phyloP scores from a whole-genome alignment of 2,329 filamentous ascomycete species.

The Seiridium cupressi region DNA sequence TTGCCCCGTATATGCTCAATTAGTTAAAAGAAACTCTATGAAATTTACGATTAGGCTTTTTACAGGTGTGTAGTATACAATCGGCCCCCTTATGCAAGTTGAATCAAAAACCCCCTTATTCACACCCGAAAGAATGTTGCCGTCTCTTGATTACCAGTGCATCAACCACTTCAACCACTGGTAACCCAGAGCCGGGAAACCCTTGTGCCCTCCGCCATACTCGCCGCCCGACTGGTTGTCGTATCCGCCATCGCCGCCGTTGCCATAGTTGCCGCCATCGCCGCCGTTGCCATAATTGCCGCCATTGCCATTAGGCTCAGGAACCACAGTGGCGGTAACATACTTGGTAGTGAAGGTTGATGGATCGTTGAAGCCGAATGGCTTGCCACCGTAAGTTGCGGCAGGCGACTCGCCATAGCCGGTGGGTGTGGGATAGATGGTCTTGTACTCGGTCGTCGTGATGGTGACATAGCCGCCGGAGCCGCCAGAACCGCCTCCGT shows the following conservation, averaged over 20 bases:
- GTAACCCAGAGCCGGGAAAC: background rate
- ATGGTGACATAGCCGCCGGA: background rate
- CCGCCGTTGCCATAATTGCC: background rate
- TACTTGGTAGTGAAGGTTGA: background rate
- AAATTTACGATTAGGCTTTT: background rate
- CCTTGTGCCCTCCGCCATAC: background rate
- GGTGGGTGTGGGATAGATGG: background rate
- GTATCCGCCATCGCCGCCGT: background rate
- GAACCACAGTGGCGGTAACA: background rate
- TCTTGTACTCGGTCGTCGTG: background rate
- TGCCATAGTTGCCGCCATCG: background rate
- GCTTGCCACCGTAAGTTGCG: background rate
- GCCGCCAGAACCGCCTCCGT: background rate
- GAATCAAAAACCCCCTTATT: background rate
- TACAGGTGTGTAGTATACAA: background rate
- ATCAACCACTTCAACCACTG: constrained; percentile 2
- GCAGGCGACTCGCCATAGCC: no score
- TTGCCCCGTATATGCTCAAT: background rate
- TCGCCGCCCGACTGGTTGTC: background rate
- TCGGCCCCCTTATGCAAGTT: background rate
- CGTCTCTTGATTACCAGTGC: background rate
- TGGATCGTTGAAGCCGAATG: background rate
- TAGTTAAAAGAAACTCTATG: background rate
- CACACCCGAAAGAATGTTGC: background rate
- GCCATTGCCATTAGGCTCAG: background rate